Base-by-base conservation (phyloP, 495 filamentous ascomycete species). In the Penicillium coffeae region DNA sequence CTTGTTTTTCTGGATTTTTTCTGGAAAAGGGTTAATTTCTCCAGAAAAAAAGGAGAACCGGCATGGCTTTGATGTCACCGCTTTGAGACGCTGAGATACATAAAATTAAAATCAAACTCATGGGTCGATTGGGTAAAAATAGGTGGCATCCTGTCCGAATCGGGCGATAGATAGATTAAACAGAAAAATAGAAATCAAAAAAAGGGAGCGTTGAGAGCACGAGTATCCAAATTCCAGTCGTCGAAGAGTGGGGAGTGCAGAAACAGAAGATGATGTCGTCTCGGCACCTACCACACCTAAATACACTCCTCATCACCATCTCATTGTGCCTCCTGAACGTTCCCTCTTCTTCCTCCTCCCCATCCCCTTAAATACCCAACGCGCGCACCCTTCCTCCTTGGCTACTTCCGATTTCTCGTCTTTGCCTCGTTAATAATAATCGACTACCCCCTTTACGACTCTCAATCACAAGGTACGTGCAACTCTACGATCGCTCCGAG, bases 201-300 rank as follows among this genome's bases (percentile, higher is more conserved):
- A n/a, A n/a, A n/a, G n/a, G n/a, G n/a, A n/a, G n/a, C n/a, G 15
- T 14, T 37, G 5, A 37, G 35, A 37, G 35, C 35, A 30, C 4
- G 25, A n/a, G n/a, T n/a, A 30, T 37, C n/a, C 35, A 37, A 37
- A 6, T 37, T 37, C 35, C 35, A 37, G 35, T 37, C 35, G 25
- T 13, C n/a, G 16, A 45, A 14, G 21, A 14, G 34, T 19, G 45
- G 18, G 14, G 32, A 46, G 39, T 16, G 22, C 39, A 50, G 47
- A 54, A 55, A 58, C 56, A 55, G 52, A 57, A 52, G 51, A 60
- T 63, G 57, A 54, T 50, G 48, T 48, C 30, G 15, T 36, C 33
- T 42, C 47, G 41, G 61, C 55, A 64, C 59, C 56, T 64, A 60
- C 58, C 55, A 59, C 62, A 62, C 58, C 56, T 64, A 62, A 62